phyloP scores from a whole-genome alignment of 2,329 filamentous ascomycete genomes.

The Didymella pomorum region DNA sequence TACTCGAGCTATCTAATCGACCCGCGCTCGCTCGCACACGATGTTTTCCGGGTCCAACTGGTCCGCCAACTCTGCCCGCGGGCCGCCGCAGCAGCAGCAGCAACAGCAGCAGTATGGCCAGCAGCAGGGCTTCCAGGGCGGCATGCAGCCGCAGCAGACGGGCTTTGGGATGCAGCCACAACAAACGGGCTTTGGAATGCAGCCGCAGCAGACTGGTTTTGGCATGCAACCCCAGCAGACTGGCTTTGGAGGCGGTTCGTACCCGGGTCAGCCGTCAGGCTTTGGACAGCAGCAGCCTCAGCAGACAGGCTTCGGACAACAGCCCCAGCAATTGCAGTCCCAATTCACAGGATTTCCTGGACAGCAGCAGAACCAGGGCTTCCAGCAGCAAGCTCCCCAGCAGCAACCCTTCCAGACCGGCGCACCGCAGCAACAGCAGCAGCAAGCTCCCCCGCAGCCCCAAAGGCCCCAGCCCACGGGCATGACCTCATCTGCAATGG shows the following conservation, averaged over 20 bases:
- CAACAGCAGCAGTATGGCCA: constrained; percentile 56
- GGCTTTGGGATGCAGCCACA: constrained; percentile 64
- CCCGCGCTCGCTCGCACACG: constrained; percentile 42
- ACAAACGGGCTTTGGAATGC: constrained; percentile 65
- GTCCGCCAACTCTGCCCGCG: constrained; percentile 76
- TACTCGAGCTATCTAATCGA: constrained; percentile 25
- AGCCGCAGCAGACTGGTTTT: constrained; percentile 50
- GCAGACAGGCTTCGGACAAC: constrained; percentile 22
- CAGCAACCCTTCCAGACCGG: constrained; percentile 51
- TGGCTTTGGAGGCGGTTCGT: constrained; percentile 27
- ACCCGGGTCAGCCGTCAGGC: constrained; percentile 50
- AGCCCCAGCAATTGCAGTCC: constrained; percentile 53
- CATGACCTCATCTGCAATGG: constrained; percentile 71
- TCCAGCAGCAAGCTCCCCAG: constrained; percentile 63
- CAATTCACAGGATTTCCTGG: constrained; percentile 60
- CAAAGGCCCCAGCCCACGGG: constrained; percentile 63
- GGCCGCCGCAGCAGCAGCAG: constrained; percentile 63
- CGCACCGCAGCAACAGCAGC: constrained; percentile 65
- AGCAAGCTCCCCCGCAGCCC: constrained; percentile 59
- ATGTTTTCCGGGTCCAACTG: constrained; percentile 95
- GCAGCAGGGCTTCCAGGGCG: constrained; percentile 50
- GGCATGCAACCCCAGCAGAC: constrained; percentile 34
- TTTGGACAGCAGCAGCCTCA: constrained; percentile 39
- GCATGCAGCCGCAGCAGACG: constrained; percentile 58
- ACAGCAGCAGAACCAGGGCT: constrained; percentile 50